These are phyloP conservation scores for Simplicillium sp. DNA, from an alignment of 2,329 filamentous ascomycete genomes.

Conservation along the genomic window DNA sequence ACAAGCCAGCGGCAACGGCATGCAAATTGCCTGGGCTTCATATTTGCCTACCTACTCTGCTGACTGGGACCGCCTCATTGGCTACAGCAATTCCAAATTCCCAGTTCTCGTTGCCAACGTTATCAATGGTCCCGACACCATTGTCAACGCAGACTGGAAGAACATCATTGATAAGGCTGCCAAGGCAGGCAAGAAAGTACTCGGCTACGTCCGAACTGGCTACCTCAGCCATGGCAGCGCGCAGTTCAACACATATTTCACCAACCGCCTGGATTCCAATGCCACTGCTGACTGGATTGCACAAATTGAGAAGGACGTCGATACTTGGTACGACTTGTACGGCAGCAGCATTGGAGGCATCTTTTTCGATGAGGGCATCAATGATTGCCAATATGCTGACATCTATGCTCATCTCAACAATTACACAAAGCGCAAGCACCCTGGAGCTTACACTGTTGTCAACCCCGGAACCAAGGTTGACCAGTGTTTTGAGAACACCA, in stretches of 20 bases:
- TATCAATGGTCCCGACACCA: not conserved
- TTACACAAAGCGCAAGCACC: constrained; percentile 14
- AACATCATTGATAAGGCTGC: constrained; percentile 1
- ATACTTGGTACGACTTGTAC: constrained; percentile 15
- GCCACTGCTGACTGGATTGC: constrained; percentile 12
- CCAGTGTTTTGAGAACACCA: constrained; percentile 18
- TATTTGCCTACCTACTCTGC: no score
- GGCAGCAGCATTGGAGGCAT: constrained; percentile 17
- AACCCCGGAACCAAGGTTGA: constrained; percentile 13
- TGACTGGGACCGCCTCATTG: not conserved
- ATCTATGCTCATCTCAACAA: constrained; percentile 16
- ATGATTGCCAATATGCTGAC: constrained; percentile 15
- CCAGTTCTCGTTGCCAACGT: not conserved
- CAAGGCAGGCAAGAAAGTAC: constrained; percentile 3
- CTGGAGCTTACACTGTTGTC: constrained; percentile 14
- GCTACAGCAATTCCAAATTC: not conserved
- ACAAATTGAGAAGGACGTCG: constrained; percentile 15
- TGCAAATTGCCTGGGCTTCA: no score
- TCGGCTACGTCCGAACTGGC: constrained; percentile 7
- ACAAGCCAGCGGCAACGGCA: no score
- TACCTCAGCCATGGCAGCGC: constrained; percentile 4
- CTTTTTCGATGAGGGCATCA: constrained; percentile 21
- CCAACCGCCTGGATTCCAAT: constrained; percentile 12
- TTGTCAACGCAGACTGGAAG: not conserved
- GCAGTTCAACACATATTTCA: constrained; percentile 9